Base-by-base conservation (phyloP, 306 rosid genomes). In the Dalbergia cultrata region DNA sequence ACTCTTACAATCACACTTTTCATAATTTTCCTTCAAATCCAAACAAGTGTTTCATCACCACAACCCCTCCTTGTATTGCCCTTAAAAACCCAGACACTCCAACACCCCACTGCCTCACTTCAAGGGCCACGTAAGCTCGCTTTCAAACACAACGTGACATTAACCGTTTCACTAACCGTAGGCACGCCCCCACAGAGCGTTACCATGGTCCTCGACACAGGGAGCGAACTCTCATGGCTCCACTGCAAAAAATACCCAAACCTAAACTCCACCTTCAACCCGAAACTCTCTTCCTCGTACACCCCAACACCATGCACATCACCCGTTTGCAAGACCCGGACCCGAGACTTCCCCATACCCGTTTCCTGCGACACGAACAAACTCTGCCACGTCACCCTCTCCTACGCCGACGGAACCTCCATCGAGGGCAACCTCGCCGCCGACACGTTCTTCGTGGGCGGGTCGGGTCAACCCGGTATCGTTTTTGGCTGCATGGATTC, bases 121-220 rank as follows among this genome's bases (percentile, higher is more conserved):
- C 31, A 26, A 26, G 31, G 31, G 31, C 31, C 90, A 60, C 87
- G 82, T 80, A 89, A 83, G 75, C 85, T 92, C 65, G 50, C 90
- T 14, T 94, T 92, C 86, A 90, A 82, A 31, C 94, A 94, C 72
- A 94, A 94, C 34, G 92, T 94, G 7, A 92, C 96, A 50, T 77
- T 94, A 80, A 90, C 97, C 0, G 91, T 89, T 34, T 87, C 94
- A 5, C 86, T 94, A 6, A 84, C 92, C 7, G 84, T 90, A 1
- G 98, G 97, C 9, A 79, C 94, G 17, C 97, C 98, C 60, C 98
- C 98, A 41, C 98, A 94, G 86, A 81, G n/a, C 3, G 94, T 92
- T n/a, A 89, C 94, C 79, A 92, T 89, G 98, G 97, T 94, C 81
- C 97, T 94, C 41, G 97, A 94, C 86, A 94, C 98, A 45, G 96